Base-by-base conservation (phyloP, 2,329 filamentous ascomycete genomes). In the Sordariomycetes sp. region DNA sequence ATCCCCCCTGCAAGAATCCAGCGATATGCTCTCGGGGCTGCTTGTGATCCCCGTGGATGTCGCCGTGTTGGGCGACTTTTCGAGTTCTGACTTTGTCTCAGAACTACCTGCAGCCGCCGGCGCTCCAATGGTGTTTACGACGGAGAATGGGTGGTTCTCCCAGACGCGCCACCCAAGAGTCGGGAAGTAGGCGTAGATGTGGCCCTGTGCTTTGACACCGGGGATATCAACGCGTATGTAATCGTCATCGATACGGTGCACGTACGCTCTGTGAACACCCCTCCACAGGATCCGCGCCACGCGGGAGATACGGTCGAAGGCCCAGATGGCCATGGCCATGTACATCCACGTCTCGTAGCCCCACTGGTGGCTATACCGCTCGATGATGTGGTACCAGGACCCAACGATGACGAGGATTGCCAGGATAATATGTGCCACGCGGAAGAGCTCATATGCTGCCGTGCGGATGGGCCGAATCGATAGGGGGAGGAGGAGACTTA, bases 361-460 rank as follows among this genome's bases (percentile, higher is more conserved):
- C 64, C 71, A 74, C 4, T 67, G 62, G 39, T 68, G 64, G 1
- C 62, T 55, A 59, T 71, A 75, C 0, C 66, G 62, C 10, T 65
- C 57, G 4, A 64, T 59, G 53, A 76, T 69, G 56, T 78, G 75
- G 50, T 71, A 72, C 65, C 69, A 77, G 39, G 68, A 69, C 2
- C 70, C 74, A 1, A 73, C 68, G 2, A 79, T 53, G 10, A 69
- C 63, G 1, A 78, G 57, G 3, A 74, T 63, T 0, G 74, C 65
- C 0, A 77, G 53, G 2, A 68, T 54, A 25, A 78, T 70, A 52
- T 79, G 76, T 10, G 64, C 60, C 6, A 70, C 60, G 0, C 79
- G 65, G 60, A 79, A 79, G 0, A 74, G 34, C 62, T 77, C 74
- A 61, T 74, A 77, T 3, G 63, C 62, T 39, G 60, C 63, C 36